A percentile compares a stretch with the other conserved stretches of the same genome.
Evolutionary conservation across 208 protist genomes (phyloP).

Genomic region (Giardia duodenalis): DNA sequence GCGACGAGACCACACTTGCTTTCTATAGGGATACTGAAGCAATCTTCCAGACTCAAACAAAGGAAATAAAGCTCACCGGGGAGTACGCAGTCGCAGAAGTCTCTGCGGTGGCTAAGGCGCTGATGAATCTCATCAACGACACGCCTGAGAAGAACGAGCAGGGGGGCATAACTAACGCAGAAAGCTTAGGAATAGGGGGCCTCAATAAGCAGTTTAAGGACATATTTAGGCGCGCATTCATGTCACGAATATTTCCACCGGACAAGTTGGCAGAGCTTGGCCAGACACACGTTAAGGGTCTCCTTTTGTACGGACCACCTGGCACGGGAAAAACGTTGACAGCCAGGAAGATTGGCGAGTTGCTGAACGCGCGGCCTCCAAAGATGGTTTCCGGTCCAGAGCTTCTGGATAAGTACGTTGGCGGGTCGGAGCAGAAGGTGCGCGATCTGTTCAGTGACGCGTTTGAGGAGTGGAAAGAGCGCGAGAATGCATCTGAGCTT

Average conservation of each 20-base stretch:
- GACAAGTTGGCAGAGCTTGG: neutral
- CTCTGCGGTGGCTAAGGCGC: no score
- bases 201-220: constrained; percentile 31
- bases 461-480: constrained; percentile 68
- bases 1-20: no score
- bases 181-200: constrained; percentile 31
- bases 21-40: no score
- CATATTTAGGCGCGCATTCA: constrained; percentile 28
- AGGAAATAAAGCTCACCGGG: no score
- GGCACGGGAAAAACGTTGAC: constrained; percentile 99
- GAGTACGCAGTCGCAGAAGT: no score
- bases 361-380: constrained; percentile 65
- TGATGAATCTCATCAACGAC: no score
- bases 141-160: no score
- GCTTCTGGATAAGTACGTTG: constrained; percentile 95
- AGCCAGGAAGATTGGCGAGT: constrained; percentile 95
- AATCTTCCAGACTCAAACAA: no score
- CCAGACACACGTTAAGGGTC: constrained; percentile 17
- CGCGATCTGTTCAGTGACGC: constrained; percentile 92
- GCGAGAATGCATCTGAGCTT: constrained; percentile 78
- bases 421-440: constrained; percentile 93
- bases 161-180: no score
- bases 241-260: constrained; percentile 31
- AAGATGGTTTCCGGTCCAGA: constrained; percentile 55
- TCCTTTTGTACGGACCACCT: constrained; percentile 41